Conservation (phyloP, 1,284 basidiomycete species). For the Thecaphora thlaspeos region DNA sequence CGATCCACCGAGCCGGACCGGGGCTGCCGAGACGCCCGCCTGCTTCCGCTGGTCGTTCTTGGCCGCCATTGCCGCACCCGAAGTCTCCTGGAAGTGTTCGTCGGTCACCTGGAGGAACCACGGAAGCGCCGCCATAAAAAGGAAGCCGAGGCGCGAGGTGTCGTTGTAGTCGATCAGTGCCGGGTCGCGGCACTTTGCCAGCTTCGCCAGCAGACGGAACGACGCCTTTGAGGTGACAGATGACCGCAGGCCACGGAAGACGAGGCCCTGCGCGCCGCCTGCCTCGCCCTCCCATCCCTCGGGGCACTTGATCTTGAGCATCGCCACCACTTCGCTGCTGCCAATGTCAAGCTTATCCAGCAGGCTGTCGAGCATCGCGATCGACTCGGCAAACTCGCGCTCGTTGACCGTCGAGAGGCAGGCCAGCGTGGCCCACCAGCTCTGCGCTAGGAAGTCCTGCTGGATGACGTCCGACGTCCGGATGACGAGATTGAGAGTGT, state of each 20-base stretch:
- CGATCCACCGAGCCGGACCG: neutral
- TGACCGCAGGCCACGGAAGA: conserved; percentile 79
- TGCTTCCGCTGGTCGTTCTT: conserved; percentile 10
- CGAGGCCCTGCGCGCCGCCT: conserved; percentile 70
- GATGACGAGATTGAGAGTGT: conserved; percentile 72
- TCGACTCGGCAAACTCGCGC: conserved; percentile 72
- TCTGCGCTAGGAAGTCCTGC: conserved; percentile 69
- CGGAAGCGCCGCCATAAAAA: conserved; percentile 81
- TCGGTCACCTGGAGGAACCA: conserved; percentile 83
- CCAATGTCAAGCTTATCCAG: conserved; percentile 74
- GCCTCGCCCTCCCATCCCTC: conserved; percentile 70
- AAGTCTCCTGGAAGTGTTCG: conserved; percentile 23
- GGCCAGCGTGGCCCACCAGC: conserved; percentile 83
- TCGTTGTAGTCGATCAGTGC: conserved; percentile 73
- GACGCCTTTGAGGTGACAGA: conserved; percentile 70
- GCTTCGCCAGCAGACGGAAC: conserved; percentile 69
- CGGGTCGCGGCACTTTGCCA: conserved; percentile 68
- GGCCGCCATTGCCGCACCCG: conserved; percentile 13
- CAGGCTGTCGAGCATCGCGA: conserved; percentile 70
- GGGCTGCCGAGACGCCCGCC: neutral
- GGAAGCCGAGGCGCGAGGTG: conserved; percentile 68
- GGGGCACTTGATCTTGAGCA: conserved; percentile 70
- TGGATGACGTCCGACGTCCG: conserved; percentile 66
- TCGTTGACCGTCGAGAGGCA: conserved; percentile 81
- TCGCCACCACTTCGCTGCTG: conserved; percentile 67